A percentile compares a stretch with the other conserved stretches of the same genome.
Evolutionary conservation across 352 stramenopile species (phyloP).

Genomic region (Pythium myriotylum): DNA sequence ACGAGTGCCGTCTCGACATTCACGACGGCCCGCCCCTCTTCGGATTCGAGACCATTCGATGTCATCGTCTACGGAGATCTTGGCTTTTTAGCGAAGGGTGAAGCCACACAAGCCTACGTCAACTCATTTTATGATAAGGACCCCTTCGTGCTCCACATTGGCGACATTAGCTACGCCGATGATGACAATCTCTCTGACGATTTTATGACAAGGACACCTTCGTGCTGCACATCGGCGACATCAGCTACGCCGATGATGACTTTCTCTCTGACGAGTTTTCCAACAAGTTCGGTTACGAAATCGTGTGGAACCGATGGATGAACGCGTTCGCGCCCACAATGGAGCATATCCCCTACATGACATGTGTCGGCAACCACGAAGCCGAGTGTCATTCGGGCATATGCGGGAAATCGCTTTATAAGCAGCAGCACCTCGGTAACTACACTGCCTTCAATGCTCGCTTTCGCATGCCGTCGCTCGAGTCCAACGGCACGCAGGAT

Average conservation of each 20-base stretch:
- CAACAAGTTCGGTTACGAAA: slow-evolving; percentile 82
- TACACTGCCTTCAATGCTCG: slow-evolving; percentile 85
- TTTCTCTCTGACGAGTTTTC: slow-evolving; percentile 20
- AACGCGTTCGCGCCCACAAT: slow-evolving; percentile 56
- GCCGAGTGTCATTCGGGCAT: slow-evolving; percentile 79
- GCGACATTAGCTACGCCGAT: slow-evolving; percentile 64
- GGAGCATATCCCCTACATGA: slow-evolving; percentile 79
- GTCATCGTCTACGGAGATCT: slow-evolving; percentile 56
- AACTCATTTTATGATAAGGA: slow-evolving; percentile 37
- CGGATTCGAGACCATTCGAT: slow-evolving; percentile 41
- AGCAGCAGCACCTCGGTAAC: slow-evolving; percentile 65
- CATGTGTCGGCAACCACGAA: slow-evolving; percentile 85
- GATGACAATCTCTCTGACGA: slow-evolving; percentile 38
- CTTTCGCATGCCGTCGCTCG: slow-evolving; percentile 83
- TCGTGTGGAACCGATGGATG: slow-evolving; percentile 88
- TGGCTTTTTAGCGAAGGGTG: slow-evolving; percentile 40
- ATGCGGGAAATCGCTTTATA: slow-evolving; percentile 50
- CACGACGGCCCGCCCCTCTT: slow-evolving; percentile 33
- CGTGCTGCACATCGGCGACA: slow-evolving; percentile 74
- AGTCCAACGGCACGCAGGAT: slow-evolving; percentile 58
- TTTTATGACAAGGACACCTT: slow-evolving; percentile 44
- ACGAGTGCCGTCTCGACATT: slow-evolving; percentile 30
- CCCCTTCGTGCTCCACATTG: slow-evolving; percentile 73
- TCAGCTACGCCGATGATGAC: slow-evolving; percentile 50
- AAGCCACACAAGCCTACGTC: slow-evolving; percentile 43